phyloP scores from a whole-genome alignment of 345 rosid species.

The Salix purpurea region DNA sequence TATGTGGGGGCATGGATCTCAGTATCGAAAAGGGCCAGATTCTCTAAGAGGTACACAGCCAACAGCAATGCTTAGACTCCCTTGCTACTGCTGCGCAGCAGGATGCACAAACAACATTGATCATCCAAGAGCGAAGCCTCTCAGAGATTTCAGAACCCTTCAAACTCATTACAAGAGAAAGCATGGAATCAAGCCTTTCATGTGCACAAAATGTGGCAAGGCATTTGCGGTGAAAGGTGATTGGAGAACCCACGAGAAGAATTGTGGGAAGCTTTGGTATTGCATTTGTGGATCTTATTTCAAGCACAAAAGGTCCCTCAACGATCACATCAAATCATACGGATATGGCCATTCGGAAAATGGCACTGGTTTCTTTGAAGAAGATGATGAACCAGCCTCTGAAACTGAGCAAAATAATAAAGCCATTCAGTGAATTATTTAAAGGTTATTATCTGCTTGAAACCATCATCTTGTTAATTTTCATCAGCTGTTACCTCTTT shows the following conservation, averaged over 20 bases:
- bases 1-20: conserved; percentile 99
- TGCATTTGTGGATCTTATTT: conserved; percentile 95
- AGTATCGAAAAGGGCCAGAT: conserved; percentile 93
- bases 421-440: conserved; percentile 24
- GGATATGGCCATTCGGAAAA: conserved; percentile 69
- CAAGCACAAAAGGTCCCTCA: conserved; percentile 92
- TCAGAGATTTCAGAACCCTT: conserved; percentile 94
- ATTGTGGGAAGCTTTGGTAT: conserved; percentile 95
- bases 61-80: conserved; percentile 85
- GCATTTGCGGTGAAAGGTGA: conserved; percentile 93
- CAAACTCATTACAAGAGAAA: conserved; percentile 97
- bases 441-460: background rate
- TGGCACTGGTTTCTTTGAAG: conserved; percentile 58
- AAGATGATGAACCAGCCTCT: conserved; percentile 70
- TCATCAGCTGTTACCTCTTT: background rate
- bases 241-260: conserved; percentile 99
- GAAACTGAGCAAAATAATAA: conserved; percentile 64
- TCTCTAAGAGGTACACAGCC: conserved; percentile 93
- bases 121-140: conserved; percentile 82
- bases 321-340: conserved; percentile 85
- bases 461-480: background rate
- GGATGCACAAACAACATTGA: conserved; percentile 95
- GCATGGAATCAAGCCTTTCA: conserved; percentile 85
- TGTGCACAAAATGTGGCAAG: conserved; percentile 93
- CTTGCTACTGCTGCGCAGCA: conserved; percentile 94